Conservation (phyloP, 2,329 filamentous ascomycete genomes). For the Ramichloridium luteum region DNA sequence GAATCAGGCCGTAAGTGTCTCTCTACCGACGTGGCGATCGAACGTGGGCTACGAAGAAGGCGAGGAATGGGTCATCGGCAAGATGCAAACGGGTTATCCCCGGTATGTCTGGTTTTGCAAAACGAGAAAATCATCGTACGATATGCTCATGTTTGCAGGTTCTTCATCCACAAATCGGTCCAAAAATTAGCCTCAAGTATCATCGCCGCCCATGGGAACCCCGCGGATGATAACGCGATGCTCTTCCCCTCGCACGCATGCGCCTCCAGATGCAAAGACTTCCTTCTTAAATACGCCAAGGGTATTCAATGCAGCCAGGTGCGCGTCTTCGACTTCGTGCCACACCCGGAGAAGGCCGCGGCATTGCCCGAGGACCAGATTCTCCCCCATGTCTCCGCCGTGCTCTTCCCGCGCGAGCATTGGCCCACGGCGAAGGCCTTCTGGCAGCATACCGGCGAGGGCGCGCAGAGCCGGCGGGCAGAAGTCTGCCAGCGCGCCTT, state of each 20-base stretch:
- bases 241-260: constrained; percentile 63
- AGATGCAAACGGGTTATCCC: constrained; percentile 85
- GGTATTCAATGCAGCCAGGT: constrained; percentile 32
- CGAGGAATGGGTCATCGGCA: constrained; percentile 68
- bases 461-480: constrained; percentile 77
- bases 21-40: constrained; percentile 80
- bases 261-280: constrained; percentile 62
- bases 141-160: too few relatives aligned
- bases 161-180: constrained; percentile 83
- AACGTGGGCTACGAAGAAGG: constrained; percentile 94
- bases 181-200: constrained; percentile 60
- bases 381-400: constrained; percentile 35
- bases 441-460: constrained; percentile 94
- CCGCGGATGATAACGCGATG: constrained; percentile 54
- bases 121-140: too few relatives aligned
- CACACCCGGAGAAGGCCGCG: constrained; percentile 42
- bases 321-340: constrained; percentile 49
- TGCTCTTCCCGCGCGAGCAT: constrained; percentile 56
- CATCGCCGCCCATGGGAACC: constrained; percentile 47
- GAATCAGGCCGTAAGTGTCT: constrained; percentile 80
- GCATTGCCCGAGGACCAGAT: constrained; percentile 31
- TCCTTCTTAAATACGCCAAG: constrained; percentile 42
- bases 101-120: constrained; percentile 42
- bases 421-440: constrained; percentile 77
- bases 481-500: constrained; percentile 77